Percentiles rank a stretch among this genome's conserved stretches.
Conservation (phyloP, 1,284 basidiomycete species). For the Mycosarcoma mackinlayi region DNA sequence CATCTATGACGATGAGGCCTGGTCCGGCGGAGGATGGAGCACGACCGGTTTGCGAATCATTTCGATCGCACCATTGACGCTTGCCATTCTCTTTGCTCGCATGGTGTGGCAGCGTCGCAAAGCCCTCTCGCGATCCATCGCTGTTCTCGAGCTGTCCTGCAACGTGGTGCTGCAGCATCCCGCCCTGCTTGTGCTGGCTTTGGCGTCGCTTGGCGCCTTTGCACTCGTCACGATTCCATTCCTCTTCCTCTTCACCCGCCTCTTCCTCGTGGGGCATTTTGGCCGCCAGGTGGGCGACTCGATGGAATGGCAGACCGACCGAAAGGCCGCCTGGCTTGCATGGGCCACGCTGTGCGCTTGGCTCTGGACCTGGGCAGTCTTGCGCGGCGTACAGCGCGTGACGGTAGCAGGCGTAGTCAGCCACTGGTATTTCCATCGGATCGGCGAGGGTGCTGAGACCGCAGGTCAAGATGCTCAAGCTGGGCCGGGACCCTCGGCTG, state of each 20-base stretch:
- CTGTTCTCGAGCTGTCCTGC: slow-evolving; percentile 83
- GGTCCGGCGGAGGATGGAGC: slow-evolving; percentile 79
- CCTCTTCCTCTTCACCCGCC: slow-evolving; percentile 79
- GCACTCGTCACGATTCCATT: slow-evolving; percentile 84
- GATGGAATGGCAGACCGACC: slow-evolving; percentile 78
- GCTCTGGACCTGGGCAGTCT: slow-evolving; percentile 91
- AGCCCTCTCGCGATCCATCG: slow-evolving; percentile 74
- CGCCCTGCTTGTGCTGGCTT: slow-evolving; percentile 82
- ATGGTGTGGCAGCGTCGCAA: slow-evolving; percentile 77
- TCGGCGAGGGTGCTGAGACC: slow-evolving; percentile 21
- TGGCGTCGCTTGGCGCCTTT: slow-evolving; percentile 78
- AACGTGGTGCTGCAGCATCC: slow-evolving; percentile 81
- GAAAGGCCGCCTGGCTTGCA: slow-evolving; percentile 87
- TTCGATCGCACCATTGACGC: slow-evolving; percentile 78
- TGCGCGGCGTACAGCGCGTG: slow-evolving; percentile 81
- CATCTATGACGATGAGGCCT: slow-evolving; percentile 78
- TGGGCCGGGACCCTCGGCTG: slow-evolving; percentile 6
- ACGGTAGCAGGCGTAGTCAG: slow-evolving; percentile 85
- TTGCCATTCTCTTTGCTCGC: slow-evolving; percentile 79
- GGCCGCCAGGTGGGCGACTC: slow-evolving; percentile 38
- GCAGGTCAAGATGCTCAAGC: slow-evolving; percentile 9
- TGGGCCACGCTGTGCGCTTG: slow-evolving; percentile 77
- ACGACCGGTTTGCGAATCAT: slow-evolving; percentile 85
- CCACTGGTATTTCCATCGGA: slow-evolving; percentile 84
- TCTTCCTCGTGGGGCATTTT: slow-evolving; percentile 71